Evolutionary conservation across 352 stramenopile genomes (phyloP).

Genomic region (Phytopythium helicoides): DNA sequence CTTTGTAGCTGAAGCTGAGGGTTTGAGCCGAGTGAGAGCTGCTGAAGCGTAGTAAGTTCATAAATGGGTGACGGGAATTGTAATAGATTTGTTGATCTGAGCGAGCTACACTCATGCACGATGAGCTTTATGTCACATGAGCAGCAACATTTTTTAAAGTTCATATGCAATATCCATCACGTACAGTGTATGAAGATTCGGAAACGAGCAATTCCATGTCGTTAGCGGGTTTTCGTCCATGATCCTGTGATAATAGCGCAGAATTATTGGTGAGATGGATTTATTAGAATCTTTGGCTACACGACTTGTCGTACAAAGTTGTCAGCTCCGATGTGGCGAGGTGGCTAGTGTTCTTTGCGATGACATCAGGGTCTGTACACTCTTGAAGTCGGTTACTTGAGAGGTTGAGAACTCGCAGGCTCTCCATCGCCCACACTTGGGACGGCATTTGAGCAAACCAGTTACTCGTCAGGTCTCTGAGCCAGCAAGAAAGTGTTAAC

Average conservation of each 20-base stretch:
- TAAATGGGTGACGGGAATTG: slow-evolving; percentile 15
- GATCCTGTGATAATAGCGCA: slow-evolving; percentile 7
- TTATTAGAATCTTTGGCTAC: background rate
- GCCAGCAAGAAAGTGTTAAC: background rate
- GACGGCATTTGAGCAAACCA: slow-evolving; percentile 17
- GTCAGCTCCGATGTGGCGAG: slow-evolving; percentile 9
- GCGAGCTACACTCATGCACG: background rate
- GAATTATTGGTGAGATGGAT: background rate
- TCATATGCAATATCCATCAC: background rate
- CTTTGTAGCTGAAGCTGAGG: slow-evolving; percentile 12
- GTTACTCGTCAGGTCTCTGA: slow-evolving; percentile 27
- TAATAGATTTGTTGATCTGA: slow-evolving; percentile 5
- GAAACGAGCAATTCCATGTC: slow-evolving; percentile 13
- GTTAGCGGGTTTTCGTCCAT: slow-evolving; percentile 20
- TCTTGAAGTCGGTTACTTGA: slow-evolving; percentile 19
- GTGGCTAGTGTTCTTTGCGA: background rate
- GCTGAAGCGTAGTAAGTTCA: slow-evolving; percentile 11
- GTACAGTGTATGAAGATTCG: slow-evolving; percentile 18
- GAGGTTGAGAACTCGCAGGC: slow-evolving; percentile 23
- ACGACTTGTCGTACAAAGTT: slow-evolving; percentile 9
- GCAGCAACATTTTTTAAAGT: too few relatives aligned
- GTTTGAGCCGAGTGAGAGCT: slow-evolving; percentile 19
- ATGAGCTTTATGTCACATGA: too few relatives aligned
- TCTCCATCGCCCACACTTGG: slow-evolving; percentile 27
- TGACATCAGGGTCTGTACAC: slow-evolving; percentile 13